Conservation (phyloP, 2,329 filamentous ascomycete species). For the Botryotinia calthae region DNA sequence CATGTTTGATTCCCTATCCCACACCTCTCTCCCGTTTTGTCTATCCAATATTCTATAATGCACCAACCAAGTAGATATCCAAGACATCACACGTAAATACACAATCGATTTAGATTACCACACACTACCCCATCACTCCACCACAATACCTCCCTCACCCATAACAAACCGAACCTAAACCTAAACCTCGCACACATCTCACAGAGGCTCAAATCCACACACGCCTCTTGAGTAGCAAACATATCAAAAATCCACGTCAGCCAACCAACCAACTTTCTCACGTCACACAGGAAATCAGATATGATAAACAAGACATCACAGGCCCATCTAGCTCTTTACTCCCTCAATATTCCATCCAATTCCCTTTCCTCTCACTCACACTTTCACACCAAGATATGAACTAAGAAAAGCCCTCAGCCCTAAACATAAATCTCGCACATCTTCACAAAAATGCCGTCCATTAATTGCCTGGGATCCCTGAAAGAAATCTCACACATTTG, state of each 20-base stretch:
- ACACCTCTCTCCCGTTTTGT: too few species aligned
- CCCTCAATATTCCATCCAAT: neutral
- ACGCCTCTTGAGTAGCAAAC: neutral
- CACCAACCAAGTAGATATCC: neutral
- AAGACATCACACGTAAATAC: neutral
- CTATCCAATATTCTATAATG: neutral
- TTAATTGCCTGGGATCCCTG: neutral
- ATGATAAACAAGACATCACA: neutral
- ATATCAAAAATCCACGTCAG: neutral
- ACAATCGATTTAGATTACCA: neutral
- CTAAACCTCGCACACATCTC: neutral
- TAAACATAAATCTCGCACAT: neutral
- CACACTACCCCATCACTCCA: neutral
- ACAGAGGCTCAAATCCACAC: neutral
- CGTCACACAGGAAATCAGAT: neutral
- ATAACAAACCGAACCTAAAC: neutral
- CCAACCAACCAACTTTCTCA: conserved; percentile 9
- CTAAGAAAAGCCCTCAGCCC: neutral
- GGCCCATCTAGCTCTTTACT: neutral
- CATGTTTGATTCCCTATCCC: neutral
- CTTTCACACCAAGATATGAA: neutral
- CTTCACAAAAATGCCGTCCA: neutral
- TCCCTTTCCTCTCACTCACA: neutral
- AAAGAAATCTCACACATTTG: neutral
- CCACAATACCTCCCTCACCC: neutral